phyloP scores from a whole-genome alignment of 176 grass and related monocot genomes.

The Elaeis guineensis region DNA sequence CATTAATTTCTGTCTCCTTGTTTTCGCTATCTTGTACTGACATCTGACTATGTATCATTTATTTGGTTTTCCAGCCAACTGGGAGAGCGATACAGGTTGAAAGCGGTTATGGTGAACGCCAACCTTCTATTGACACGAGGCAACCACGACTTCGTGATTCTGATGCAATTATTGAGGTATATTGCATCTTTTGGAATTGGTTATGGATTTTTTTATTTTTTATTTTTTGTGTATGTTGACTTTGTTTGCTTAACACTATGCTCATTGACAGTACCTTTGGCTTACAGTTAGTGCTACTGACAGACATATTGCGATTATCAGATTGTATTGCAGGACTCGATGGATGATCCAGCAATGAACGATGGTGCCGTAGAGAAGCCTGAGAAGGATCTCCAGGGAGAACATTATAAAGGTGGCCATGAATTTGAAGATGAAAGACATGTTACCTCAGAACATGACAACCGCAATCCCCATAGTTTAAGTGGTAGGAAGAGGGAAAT shows the following conservation, averaged over 20 bases:
- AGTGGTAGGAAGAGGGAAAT: slow-evolving; percentile 32
- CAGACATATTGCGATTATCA: slow-evolving; percentile 21
- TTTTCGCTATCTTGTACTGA: too few species aligned
- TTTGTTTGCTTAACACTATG: background rate
- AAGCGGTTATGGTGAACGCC: slow-evolving; percentile 58
- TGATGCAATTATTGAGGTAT: slow-evolving; percentile 99
- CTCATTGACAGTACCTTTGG: slow-evolving; percentile 3
- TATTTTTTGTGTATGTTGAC: slow-evolving; percentile 15
- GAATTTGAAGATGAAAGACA: slow-evolving; percentile 25
- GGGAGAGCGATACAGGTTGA: slow-evolving; percentile 97
- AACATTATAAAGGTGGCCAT: slow-evolving; percentile 19
- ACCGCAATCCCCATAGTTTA: slow-evolving; percentile 25
- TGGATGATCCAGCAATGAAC: slow-evolving; percentile 46
- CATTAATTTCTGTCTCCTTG: too few species aligned
- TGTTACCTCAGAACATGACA: slow-evolving; percentile 28
- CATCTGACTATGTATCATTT: background rate
- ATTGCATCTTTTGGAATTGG: background rate
- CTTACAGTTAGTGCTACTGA: background rate
- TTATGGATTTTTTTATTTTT: background rate
- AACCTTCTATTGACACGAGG: slow-evolving; percentile 82
- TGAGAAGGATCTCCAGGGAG: slow-evolving; percentile 58
- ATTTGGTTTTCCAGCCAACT: slow-evolving; percentile 54
- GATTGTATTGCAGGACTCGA: slow-evolving; percentile 56
- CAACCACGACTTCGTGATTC: slow-evolving; percentile 64
- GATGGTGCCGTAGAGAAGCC: slow-evolving; percentile 40